Base-by-base conservation (phyloP, 768 basidiomycete genomes). In the Nidularia pulvinata region DNA sequence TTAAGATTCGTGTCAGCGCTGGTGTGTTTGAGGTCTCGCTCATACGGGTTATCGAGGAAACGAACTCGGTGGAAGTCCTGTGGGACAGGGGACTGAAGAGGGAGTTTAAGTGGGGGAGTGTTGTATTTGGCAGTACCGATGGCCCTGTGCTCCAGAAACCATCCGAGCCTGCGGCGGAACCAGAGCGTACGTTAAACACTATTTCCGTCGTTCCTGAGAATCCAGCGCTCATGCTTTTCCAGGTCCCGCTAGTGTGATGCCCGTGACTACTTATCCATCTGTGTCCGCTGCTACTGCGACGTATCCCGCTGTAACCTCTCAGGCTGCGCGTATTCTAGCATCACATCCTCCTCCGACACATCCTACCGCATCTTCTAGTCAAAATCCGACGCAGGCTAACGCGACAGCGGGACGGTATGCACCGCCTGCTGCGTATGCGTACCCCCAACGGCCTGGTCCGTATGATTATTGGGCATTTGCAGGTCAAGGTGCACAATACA, bases 21-120 rank as follows among this genome's bases (percentile, higher is more conserved):
- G 93, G 94, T 4, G 86, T 90, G 33, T 95, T 92, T 64, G 93
- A 95, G 65, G 93, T 95, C 4, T 87, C 85, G 5, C 75, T 96
- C 35, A 63, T 91, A 11, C 79, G 83, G 54, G 86, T 92, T 14
- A 71, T 88, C 35, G 85, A 88, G 57, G 88, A 86, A 57, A 79
- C 77, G 1, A 76, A 81, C 49, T 85, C 85, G 7, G 86, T 95
- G 0, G 86, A 89, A 64, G 92, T 95, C 4, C 65, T 90, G 6
- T 95, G 93, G 89, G 90, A 91, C 62, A 75, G 81, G 30, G 86
- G 85, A 6, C 58, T 83, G 36, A 88, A 85, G 68, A 77, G 83
- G 51, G 89, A 91, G 65, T 89, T 93, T 63, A 91, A 89, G 65
- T 93, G 91, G 91, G 82, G 85, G 32, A 86, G 84, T 60, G 83